Base-by-base conservation (phyloP, 2,329 filamentous ascomycete species). In the Akanthomyces muscarius region DNA sequence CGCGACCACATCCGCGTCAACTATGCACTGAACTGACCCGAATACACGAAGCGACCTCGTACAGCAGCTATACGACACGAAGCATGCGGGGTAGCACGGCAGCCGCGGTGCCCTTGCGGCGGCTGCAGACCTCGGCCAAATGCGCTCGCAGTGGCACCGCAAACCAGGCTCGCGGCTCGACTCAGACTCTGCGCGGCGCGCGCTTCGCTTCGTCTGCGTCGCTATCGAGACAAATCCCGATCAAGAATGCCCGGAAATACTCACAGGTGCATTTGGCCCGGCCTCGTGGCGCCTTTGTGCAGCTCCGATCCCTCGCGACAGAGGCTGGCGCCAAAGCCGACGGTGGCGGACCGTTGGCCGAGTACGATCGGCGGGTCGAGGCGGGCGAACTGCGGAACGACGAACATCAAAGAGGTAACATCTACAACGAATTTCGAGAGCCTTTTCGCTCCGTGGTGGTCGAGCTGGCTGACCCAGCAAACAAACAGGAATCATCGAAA, bases 321-420 rank as follows among this genome's bases (percentile, higher is more conserved):
- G 70, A 69, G 23, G 68, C 67, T 13, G 64, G 66, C 21, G 52
- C 59, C 28, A 36, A 52, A 42, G 53, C 64, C 6, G 75, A 78
- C 53, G 72, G 76, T 48, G 73, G 80, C 65, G 93, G 93, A 0
- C 95, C 95, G 2, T 83, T 98, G 71, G 84, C 87, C 67, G 94
- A 98, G 75, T 99, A 99, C 75, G 89, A 97, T 74, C 81, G 83
- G 64, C 86, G 94, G 53, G 93, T 99, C 10, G 81, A 86, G 53
- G 78, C 81, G 50, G 91, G 92, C 13, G 80, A 85, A 55, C 75
- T 99, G 67, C 85, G 89, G 67, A 91, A 98, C 74, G 95, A 99
- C 73, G 87, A 92, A 67, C 91, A 97, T 76, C 95, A 99, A 76
- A 82, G 95, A 82, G 88, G 91, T 92, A 78, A 69, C 79, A 66